These are phyloP conservation scores for Coniosporium apollinis DNA, from an alignment of 495 filamentous ascomycete genomes.

Conservation along the genomic window DNA sequence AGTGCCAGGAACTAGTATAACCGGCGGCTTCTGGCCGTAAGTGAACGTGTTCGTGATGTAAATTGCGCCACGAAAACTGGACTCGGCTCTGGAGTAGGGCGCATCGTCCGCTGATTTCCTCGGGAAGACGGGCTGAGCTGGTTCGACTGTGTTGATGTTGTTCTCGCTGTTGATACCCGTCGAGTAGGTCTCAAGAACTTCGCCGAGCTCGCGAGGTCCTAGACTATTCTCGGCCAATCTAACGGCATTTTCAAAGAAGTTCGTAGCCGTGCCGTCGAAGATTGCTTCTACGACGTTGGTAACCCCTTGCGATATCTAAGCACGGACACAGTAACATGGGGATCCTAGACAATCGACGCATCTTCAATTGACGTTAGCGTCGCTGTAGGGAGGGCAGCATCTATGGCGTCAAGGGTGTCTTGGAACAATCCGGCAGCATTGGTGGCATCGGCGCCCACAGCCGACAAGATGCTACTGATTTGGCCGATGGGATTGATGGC, in stretches of 20 bases:
- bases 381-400: not conserved
- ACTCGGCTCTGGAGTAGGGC: conserved; percentile 27
- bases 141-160: conserved; percentile 11
- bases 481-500: too few species aligned
- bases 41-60: conserved; percentile 28
- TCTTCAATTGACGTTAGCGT: conserved; percentile 1
- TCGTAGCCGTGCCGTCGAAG: too few species aligned
- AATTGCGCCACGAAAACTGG: conserved; percentile 23
- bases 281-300: too few species aligned
- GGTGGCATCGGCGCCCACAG: not conserved
- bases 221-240: too few species aligned
- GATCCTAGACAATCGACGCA: too few species aligned
- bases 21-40: conserved; percentile 23
- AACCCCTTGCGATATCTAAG: too few species aligned
- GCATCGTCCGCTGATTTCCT: conserved; percentile 22
- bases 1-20: conserved; percentile 33
- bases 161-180: conserved; percentile 6
- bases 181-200: too few species aligned
- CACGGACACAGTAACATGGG: too few species aligned
- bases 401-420: not conserved
- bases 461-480: not conserved
- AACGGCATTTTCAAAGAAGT: too few species aligned
- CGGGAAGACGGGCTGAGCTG: conserved; percentile 16
- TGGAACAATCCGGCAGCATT: not conserved
- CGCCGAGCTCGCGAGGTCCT: too few species aligned